Evolutionary conservation across 129 eudicot genomes (phyloP).

Genomic region (Saussurea involucrata): DNA sequence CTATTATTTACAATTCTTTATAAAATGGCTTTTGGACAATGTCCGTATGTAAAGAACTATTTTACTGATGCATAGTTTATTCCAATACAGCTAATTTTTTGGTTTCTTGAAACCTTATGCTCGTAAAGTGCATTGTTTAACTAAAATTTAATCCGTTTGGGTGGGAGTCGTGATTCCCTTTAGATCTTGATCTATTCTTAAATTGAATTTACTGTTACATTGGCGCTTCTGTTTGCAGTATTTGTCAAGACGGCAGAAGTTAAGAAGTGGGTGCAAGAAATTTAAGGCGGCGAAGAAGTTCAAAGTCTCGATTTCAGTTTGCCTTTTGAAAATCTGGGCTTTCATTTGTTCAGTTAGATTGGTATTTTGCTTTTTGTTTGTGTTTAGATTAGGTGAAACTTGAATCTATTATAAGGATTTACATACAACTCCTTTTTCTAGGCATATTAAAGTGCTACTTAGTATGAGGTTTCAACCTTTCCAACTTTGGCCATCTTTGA

Average conservation of each 20-base stretch:
- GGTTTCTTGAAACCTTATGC: background rate
- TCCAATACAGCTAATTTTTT: too few species aligned
- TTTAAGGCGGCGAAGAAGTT: conserved; percentile 15
- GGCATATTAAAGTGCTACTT: background rate
- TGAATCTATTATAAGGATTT: conserved; percentile 1
- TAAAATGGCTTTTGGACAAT: background rate
- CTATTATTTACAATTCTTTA: background rate
- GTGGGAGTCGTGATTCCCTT: background rate
- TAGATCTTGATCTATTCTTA: background rate
- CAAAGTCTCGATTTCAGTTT: conserved; percentile 10
- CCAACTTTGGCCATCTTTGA: background rate
- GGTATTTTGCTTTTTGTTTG: conserved; percentile 13
- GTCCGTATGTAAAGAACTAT: background rate
- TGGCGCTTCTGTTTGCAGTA: background rate
- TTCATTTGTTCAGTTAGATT: conserved; percentile 16
- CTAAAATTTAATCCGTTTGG: background rate
- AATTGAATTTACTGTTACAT: background rate
- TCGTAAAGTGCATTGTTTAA: too few species aligned
- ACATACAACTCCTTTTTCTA: background rate
- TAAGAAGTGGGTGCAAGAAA: conserved; percentile 7
- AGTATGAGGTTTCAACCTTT: conserved; percentile 1
- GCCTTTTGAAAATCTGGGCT: conserved; percentile 14
- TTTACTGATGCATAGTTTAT: background rate
- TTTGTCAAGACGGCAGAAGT: background rate
- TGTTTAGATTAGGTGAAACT: conserved; percentile 17